Base-by-base conservation (phyloP, 139 green algal genomes). In the Auxenochlorella pyrenoidosa region DNA sequence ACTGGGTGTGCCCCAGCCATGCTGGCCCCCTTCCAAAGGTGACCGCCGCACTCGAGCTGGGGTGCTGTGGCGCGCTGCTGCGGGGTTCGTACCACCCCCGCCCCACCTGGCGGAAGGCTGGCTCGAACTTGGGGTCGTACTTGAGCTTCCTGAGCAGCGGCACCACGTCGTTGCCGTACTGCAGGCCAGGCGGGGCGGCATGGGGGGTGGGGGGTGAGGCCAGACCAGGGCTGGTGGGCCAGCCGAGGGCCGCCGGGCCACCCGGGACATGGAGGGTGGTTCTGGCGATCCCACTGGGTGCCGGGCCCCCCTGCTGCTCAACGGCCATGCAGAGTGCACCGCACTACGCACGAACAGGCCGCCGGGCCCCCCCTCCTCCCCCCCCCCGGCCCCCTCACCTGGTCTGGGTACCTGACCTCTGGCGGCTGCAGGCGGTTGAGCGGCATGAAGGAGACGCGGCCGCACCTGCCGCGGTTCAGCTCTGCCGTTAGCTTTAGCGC, bases 381-480 rank as follows among this genome's bases (percentile, higher is more conserved):
- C 63, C 26, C 63, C 63, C 21, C 63, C 22, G 4, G 21, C 36
- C 63, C 63, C 28, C 77, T 0, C 63, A 76, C 80, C 80, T 85
- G 60, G 1, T 85, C 80, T 1, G 80, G 80, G 38, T 85, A 85
- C 40, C 63, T 16, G 18, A 68, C 44, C 44, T 79, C 43, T 26
- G 34, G 41, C 44, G 82, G 82, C 43, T 86, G 59, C 30, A 99
- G 79, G 36, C 90, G 83, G 92, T 98, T 97, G 36, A 99, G 94
- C 0, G 98, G 98, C 86, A 99, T 95, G 91, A 99, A 99, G 5
- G 96, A 99, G 18, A 98, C 93, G 22, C 98, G 92, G 1, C 98
- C 98, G 34, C 82, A 90, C 77, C 93, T 94, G 28, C 92, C 87
- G n/a, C 88, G 54, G 60, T 93, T 95, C 44, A 99, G 91, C 38